These are phyloP conservation scores for Metschnikowia orientalis DNA, from an alignment of 805 yeast genomes.

Conservation along the genomic window DNA sequence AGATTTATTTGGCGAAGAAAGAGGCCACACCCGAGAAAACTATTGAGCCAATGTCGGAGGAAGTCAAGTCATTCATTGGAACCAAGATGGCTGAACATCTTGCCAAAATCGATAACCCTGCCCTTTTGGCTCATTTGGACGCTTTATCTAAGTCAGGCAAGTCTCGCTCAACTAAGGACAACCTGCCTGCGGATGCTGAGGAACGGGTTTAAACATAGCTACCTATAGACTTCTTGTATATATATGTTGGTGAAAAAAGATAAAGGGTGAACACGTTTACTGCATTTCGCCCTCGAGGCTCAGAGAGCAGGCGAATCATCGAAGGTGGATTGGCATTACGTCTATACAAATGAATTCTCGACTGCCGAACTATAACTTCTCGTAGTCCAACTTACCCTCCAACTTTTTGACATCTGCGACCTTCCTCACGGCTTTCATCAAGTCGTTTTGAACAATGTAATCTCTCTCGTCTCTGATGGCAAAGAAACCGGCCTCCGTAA, in stretches of 20 bases:
- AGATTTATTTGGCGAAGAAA: slow-evolving; percentile 57
- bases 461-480: slow-evolving; percentile 98
- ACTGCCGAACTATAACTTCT: slow-evolving; percentile 57
- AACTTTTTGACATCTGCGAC: slow-evolving; percentile 95
- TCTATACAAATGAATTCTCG: too few species aligned
- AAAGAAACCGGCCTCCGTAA: slow-evolving; percentile 98
- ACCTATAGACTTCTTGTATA: too few species aligned
- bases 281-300: too few species aligned
- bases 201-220: too few species aligned
- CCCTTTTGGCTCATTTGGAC: slow-evolving; percentile 37
- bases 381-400: slow-evolving; percentile 94
- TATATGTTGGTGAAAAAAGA: too few species aligned
- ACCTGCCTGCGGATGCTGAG: too few species aligned
- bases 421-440: slow-evolving; percentile 97
- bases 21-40: slow-evolving; percentile 32
- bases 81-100: slow-evolving; percentile 41
- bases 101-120: slow-evolving; percentile 31
- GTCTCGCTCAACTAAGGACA: too few species aligned
- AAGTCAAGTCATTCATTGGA: slow-evolving; percentile 54
- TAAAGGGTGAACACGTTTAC: too few species aligned
- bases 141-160: slow-evolving; percentile 23
- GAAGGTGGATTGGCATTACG: too few species aligned
- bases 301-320: too few species aligned
- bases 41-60: slow-evolving; percentile 42
- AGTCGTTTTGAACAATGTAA: slow-evolving; percentile 85